A percentile compares a stretch with the other conserved stretches of the same genome.
phyloP scores from a whole-genome alignment of 2,329 filamentous ascomycete genomes.

The Phialemonium atrogriseum region DNA sequence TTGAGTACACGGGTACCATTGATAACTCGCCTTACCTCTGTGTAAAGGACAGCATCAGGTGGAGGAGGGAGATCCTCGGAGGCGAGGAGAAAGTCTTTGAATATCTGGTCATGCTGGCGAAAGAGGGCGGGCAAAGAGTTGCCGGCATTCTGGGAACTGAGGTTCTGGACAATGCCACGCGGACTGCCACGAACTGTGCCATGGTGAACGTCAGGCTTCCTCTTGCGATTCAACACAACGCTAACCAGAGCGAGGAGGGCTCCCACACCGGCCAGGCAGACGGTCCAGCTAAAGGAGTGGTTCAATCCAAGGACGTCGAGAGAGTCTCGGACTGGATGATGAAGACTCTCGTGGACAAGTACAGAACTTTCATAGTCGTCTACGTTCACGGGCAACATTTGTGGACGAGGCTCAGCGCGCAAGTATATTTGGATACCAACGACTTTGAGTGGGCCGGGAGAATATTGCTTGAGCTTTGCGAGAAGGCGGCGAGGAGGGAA shows the following conservation, averaged over 20 bases:
- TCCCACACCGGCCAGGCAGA: too few relatives aligned
- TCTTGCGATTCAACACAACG: conserved; percentile 11
- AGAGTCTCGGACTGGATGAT: conserved; percentile 54
- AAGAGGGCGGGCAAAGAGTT: conserved; percentile 44
- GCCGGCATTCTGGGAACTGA: conserved; percentile 53
- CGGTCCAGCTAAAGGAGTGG: too few relatives aligned
- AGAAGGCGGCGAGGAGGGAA: conserved; percentile 23
- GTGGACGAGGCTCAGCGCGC: conserved; percentile 69
- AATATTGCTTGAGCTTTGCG: conserved; percentile 42
- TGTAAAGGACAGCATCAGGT: conserved; percentile 53
- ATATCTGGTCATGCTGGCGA: conserved; percentile 48
- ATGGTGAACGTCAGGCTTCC: conserved; percentile 60
- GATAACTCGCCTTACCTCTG: conserved; percentile 58
- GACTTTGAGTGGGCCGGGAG: conserved; percentile 68
- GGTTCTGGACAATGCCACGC: conserved; percentile 47
- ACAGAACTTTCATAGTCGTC: conserved; percentile 63
- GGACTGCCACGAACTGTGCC: conserved; percentile 46
- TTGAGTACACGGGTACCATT: conserved; percentile 58
- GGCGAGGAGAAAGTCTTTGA: conserved; percentile 55
- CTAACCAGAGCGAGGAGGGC: conserved; percentile 1
- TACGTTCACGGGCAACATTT: conserved; percentile 51
- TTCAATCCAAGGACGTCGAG: too few relatives aligned
- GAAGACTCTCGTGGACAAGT: conserved; percentile 43
- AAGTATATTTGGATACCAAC: conserved; percentile 71
- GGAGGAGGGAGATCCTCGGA: conserved; percentile 50